Evolutionary conservation across 78 protist genomes (phyloP).

Genomic region (Polysphondylium violaceum): DNA sequence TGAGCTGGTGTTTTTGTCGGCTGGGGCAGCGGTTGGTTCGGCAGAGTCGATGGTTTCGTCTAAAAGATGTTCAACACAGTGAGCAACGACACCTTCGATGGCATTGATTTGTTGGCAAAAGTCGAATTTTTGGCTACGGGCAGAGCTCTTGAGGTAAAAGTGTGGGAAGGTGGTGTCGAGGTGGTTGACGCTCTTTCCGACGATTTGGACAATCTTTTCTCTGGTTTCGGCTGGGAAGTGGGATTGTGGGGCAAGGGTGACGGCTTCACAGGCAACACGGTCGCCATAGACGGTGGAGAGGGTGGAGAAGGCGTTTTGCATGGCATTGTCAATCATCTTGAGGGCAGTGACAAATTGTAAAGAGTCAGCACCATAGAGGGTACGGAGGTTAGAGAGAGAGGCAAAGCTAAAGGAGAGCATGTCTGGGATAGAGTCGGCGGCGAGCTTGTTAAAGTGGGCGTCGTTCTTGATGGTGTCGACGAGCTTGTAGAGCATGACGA

Average conservation of each 20-base stretch:
- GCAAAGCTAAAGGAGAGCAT: conserved; percentile 39
- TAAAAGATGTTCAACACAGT: neutral
- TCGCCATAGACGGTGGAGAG: conserved; percentile 49
- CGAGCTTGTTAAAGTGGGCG: conserved; percentile 15
- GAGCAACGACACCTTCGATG: neutral
- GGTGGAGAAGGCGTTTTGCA: conserved; percentile 21
- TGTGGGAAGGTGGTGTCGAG: conserved; percentile 33
- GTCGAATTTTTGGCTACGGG: neutral
- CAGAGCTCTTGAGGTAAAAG: conserved; percentile 8
- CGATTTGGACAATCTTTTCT: neutral
- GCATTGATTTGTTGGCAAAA: conserved; percentile 17
- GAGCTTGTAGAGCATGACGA: conserved; percentile 21
- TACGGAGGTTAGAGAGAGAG: neutral
- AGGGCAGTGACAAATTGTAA: conserved; percentile 1
- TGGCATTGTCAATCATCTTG: conserved; percentile 40
- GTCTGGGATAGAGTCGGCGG: conserved; percentile 60
- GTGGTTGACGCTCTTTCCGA: neutral
- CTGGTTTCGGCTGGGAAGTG: neutral
- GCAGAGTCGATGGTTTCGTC: neutral
- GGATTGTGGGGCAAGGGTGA: conserved; percentile 16
- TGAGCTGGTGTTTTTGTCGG: neutral
- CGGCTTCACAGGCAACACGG: conserved; percentile 63
- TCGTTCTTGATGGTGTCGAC: neutral
- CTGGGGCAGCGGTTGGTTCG: neutral
- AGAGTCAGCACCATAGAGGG: neutral